phyloP scores from a whole-genome alignment of 768 basidiomycete genomes.

The Podaxis sp. region DNA sequence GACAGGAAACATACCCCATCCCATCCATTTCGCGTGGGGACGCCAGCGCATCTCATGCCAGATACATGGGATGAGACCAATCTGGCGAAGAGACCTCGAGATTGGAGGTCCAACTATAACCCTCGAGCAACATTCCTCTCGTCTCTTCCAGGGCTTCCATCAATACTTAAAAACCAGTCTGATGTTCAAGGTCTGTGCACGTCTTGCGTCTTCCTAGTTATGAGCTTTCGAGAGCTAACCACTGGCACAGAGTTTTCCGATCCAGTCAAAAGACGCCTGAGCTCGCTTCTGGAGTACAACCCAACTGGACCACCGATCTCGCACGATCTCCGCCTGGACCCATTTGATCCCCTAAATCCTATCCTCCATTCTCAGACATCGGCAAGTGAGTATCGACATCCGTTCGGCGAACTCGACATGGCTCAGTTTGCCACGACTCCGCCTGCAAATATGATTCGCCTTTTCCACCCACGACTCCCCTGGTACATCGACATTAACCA shows the following conservation, averaged over 20 bases:
- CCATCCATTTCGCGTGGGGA: neutral
- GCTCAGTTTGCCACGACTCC: constrained; percentile 17
- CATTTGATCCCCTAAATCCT: constrained; percentile 20
- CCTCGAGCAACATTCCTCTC: constrained; percentile 24
- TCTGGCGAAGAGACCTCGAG: constrained; percentile 36
- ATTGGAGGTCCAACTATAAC: constrained; percentile 43
- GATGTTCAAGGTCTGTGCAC: constrained; percentile 32
- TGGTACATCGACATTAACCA: constrained; percentile 17
- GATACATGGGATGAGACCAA: constrained; percentile 29
- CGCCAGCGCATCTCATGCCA: constrained; percentile 3
- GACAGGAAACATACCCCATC: neutral
- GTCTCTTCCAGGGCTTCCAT: constrained; percentile 20
- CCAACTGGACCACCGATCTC: constrained; percentile 34
- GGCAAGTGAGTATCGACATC: constrained; percentile 35
- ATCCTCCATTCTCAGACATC: constrained; percentile 28
- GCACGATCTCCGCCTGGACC: constrained; percentile 49
- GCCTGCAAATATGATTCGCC: constrained; percentile 7
- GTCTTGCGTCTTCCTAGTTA: too few relatives aligned
- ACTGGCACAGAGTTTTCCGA: constrained; percentile 26
- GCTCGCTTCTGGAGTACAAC: constrained; percentile 28
- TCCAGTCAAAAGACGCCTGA: constrained; percentile 25
- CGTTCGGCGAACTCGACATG: constrained; percentile 13
- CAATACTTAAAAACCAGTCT: constrained; percentile 25
- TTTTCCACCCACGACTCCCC: constrained; percentile 17
- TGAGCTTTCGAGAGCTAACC: neutral